Evolutionary conservation across 2,329 filamentous ascomycete species (phyloP).

Genomic region (Cylindrodendrum hubeiense): DNA sequence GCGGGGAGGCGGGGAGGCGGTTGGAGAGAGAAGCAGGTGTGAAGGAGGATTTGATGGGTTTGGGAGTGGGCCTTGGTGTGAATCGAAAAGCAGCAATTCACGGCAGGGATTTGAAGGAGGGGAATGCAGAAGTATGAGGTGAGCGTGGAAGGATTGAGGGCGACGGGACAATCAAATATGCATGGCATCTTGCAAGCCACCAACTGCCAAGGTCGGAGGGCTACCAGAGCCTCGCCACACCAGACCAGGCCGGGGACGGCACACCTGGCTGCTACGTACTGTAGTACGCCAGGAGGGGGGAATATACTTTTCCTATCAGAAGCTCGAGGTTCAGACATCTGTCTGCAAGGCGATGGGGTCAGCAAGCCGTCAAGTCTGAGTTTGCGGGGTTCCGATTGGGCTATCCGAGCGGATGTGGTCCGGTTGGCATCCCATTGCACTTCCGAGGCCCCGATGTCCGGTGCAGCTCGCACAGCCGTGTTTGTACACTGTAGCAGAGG

Average conservation of each 20-base stretch:
- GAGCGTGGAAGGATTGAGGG: constrained; percentile 7
- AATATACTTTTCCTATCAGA: constrained; percentile 42
- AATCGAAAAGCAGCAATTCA: constrained; percentile 17
- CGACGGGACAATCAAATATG: constrained; percentile 29
- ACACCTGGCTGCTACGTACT: background rate
- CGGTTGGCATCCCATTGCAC: constrained; percentile 6
- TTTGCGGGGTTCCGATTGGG: constrained; percentile 1
- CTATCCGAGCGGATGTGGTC: background rate
- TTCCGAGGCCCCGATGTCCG: background rate
- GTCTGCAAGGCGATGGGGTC: constrained; percentile 6
- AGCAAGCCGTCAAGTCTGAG: background rate
- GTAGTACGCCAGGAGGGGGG: constrained; percentile 34
- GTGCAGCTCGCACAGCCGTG: background rate
- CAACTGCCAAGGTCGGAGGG: constrained; percentile 12
- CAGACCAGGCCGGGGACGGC: constrained; percentile 17
- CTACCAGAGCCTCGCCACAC: constrained; percentile 25
- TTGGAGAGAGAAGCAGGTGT: constrained; percentile 12
- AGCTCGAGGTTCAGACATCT: constrained; percentile 28
- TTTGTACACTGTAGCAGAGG: background rate
- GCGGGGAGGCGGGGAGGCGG: constrained; percentile 1
- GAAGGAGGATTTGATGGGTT: constrained; percentile 10
- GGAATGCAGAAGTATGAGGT: background rate
- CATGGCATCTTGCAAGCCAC: constrained; percentile 22
- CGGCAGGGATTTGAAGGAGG: background rate
- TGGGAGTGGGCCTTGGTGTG: constrained; percentile 5